Conservation (phyloP, 352 stramenopile species). For the Globisporangium carolinianum region DNA sequence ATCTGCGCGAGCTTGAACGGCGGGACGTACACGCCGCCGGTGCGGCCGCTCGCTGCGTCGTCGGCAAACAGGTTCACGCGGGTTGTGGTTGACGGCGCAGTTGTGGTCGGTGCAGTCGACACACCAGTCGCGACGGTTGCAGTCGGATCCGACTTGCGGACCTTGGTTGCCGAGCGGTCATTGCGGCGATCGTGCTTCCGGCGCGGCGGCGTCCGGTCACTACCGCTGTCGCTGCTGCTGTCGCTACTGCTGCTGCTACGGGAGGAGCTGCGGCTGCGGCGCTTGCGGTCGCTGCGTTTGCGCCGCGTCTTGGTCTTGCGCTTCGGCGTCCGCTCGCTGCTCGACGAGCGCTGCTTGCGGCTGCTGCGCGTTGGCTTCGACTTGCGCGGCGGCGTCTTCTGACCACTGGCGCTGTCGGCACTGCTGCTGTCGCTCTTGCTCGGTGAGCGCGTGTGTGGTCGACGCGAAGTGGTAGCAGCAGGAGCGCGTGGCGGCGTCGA, state of each 20-base stretch:
- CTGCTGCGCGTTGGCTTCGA: conserved; percentile 9
- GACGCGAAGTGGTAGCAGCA: no score
- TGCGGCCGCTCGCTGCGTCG: conserved; percentile 52
- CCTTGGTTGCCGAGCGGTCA: no score
- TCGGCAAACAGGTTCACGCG: conserved; percentile 28
- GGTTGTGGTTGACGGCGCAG: not conserved
- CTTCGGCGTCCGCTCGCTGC: conserved; percentile 15
- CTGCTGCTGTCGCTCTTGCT: no score
- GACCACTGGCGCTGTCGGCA: conserved; percentile 2
- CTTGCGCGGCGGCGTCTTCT: conserved; percentile 27
- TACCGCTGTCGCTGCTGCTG: conserved; percentile 4
- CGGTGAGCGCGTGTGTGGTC: conserved; percentile 3
- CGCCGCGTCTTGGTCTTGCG: conserved; percentile 4
- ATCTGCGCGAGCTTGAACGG: conserved; percentile 90
- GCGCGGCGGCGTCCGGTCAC: conserved; percentile 18
- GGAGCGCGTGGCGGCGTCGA: conserved; percentile 3
- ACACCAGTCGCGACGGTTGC: conserved; percentile 2
- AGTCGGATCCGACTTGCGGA: not conserved
- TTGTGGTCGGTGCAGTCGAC: no score
- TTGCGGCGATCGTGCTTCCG: conserved; percentile 1
- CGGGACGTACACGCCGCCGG: conserved; percentile 89
- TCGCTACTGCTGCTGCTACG: conserved; percentile 6
- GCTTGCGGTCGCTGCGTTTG: conserved; percentile 6
- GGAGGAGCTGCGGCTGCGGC: conserved; percentile 6
- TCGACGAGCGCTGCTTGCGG: conserved; percentile 6